A percentile compares a stretch with the other conserved stretches of the same genome.
Evolutionary conservation across 495 filamentous ascomycete genomes (phyloP).

Genomic region (Tuber borchii): DNA sequence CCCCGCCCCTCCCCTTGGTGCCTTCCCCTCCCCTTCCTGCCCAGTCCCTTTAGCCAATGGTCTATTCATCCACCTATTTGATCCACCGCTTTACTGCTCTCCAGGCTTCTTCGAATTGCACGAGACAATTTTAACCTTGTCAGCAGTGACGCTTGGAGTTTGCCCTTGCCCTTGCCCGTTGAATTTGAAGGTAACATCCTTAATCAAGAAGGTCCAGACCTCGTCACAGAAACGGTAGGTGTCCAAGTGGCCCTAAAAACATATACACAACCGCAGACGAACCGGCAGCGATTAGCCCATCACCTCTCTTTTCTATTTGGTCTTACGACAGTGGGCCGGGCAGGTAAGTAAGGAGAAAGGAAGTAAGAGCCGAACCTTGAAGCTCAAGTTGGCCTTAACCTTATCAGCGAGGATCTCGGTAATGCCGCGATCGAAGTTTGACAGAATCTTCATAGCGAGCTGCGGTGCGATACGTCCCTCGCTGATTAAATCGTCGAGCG

Average conservation of each 20-base stretch:
- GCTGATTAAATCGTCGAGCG: constrained; percentile 91
- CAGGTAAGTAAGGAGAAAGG: neutral
- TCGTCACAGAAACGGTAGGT: constrained; percentile 99
- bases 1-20: neutral
- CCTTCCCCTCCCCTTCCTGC: neutral
- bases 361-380: constrained; percentile 66
- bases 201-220: constrained; percentile 99
- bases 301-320: constrained; percentile 6
- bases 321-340: neutral
- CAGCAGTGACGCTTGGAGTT: constrained; percentile 53
- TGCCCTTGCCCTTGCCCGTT: constrained; percentile 66
- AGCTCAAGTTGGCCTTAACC: constrained; percentile 81
- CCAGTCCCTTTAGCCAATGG: neutral
- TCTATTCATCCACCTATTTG: neutral
- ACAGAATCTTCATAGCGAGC: constrained; percentile 94
- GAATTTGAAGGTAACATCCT: constrained; percentile 96
- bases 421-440: constrained; percentile 83
- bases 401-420: constrained; percentile 82
- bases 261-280: constrained; percentile 10
- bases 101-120: constrained; percentile 83
- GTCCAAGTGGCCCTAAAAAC: constrained; percentile 78
- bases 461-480: constrained; percentile 91
- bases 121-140: constrained; percentile 95
- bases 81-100: constrained; percentile 48
- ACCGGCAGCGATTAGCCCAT: constrained; percentile 15